Evolutionary conservation across 805 yeast species (phyloP), one percentile per base, ranked within the genome.

Genomic region (Cyberlindnera mycetangii): DNA sequence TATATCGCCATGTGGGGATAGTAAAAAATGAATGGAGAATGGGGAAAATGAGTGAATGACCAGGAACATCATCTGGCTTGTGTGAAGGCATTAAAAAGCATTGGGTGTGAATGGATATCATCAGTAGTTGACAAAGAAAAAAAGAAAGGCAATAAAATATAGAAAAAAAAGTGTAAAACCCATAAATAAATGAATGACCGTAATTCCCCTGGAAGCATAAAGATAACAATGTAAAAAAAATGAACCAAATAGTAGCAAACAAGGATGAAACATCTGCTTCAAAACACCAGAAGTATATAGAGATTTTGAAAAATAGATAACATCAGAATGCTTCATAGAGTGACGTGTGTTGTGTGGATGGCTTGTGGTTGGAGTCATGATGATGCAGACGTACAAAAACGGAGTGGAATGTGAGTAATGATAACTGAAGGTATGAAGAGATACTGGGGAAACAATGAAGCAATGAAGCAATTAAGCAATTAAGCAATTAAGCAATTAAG

Each of bases 191-290:
- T 36, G 51, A 48, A 43, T 37, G 53, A 48, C 52, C 48, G 52
- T 48, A 48, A 48, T 77, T 81, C 37, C 79, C 33, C 44, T 42
- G 41, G 32, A 38, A 32, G n/a, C n/a, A 37, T 32, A 47, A 21
- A 35, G 38, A 35, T 24, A 35, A 35, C 8, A 33, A n/a, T n/a
- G n/a, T n/a, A n/a, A n/a, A n/a, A n/a, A n/a, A n/a, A n/a, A n/a
- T n/a, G n/a, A n/a, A n/a, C n/a, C n/a, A n/a, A n/a, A n/a, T n/a
- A n/a, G n/a, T n/a, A n/a, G n/a, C n/a, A n/a, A n/a, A 28, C 14
- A 30, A 16, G 14, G 12, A 25, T 25, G 12, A 25, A 4, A 25
- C 4, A n/a, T 10, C n/a, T 25, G 28, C 17, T 9, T 14, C 19
- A 30, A n/a, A n/a, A 30, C 33, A 30, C 17, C 17, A 30, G 33